A percentile compares a stretch with the other conserved stretches of the same genome.
These are phyloP conservation scores for Cystofilobasidium ferigula DNA, from an alignment of 768 basidiomycete genomes.

Conservation along the genomic window DNA sequence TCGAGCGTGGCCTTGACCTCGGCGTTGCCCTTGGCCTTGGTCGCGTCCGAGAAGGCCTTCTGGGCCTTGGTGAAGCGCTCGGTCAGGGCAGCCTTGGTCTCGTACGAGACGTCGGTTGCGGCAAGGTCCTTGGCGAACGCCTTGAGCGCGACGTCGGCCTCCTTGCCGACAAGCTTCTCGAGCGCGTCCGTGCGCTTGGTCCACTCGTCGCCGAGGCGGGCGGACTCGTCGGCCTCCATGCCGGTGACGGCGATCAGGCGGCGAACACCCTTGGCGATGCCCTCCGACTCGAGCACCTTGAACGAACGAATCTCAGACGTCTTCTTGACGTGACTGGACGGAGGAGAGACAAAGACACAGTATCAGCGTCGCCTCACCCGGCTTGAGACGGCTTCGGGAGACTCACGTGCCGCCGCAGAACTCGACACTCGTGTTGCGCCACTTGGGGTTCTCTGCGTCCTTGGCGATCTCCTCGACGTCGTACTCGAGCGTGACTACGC, in stretches of 20 bases:
- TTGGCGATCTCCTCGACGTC: slow-evolving; percentile 72
- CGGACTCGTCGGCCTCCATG: slow-evolving; percentile 76
- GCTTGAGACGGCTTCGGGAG: background rate
- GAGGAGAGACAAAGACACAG: background rate
- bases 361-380: too few species aligned
- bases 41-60: slow-evolving; percentile 71
- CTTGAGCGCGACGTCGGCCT: slow-evolving; percentile 81
- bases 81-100: slow-evolving; percentile 67
- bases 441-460: slow-evolving; percentile 79
- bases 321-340: slow-evolving; percentile 71
- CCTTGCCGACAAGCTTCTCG: slow-evolving; percentile 54
- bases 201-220: slow-evolving; percentile 54
- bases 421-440: slow-evolving; percentile 83
- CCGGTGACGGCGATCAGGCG: slow-evolving; percentile 90
- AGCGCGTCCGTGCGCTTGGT: slow-evolving; percentile 53
- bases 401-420: slow-evolving; percentile 97
- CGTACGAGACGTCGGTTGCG: slow-evolving; percentile 75
- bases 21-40: slow-evolving; percentile 66
- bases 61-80: slow-evolving; percentile 60
- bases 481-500: slow-evolving; percentile 83
- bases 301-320: slow-evolving; percentile 97
- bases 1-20: slow-evolving; percentile 70
- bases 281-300: slow-evolving; percentile 86
- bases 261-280: slow-evolving; percentile 95
- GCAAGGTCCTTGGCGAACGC: slow-evolving; percentile 69